These are phyloP conservation scores for Pleurotus giganteus DNA, from an alignment of 768 basidiomycete species.

Conservation along the genomic window DNA sequence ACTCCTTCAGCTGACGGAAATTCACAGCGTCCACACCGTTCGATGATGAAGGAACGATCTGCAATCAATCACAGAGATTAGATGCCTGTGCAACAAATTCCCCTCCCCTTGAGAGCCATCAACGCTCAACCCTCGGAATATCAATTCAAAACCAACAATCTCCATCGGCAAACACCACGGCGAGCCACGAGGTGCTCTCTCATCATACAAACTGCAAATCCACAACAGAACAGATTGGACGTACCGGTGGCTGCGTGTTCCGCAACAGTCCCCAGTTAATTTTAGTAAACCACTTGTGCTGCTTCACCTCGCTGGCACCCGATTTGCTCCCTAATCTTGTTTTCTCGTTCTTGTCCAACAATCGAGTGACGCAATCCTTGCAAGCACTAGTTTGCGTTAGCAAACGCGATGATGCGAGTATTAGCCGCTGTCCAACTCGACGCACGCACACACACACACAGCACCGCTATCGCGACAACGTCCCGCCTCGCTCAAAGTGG, in stretches of 20 bases:
- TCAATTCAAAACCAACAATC: not conserved
- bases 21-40: slow-evolving; percentile 84
- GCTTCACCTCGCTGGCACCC: slow-evolving; percentile 98
- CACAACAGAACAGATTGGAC: slow-evolving; percentile 26
- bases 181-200: slow-evolving; percentile 8
- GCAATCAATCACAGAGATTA: slow-evolving; percentile 24
- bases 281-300: slow-evolving; percentile 96
- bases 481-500: slow-evolving; percentile 18
- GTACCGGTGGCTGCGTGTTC: slow-evolving; percentile 89
- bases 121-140: not conserved
- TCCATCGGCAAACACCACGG: slow-evolving; percentile 6
- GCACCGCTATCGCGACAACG: slow-evolving; percentile 3
- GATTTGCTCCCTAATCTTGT: slow-evolving; percentile 86
- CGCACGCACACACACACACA: slow-evolving; percentile 12
- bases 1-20: slow-evolving; percentile 90
- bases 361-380: slow-evolving; percentile 82
- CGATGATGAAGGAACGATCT: slow-evolving; percentile 81
- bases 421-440: slow-evolving; percentile 24
- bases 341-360: slow-evolving; percentile 91
- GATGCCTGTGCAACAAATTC: slow-evolving; percentile 5
- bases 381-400: slow-evolving; percentile 57
- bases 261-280: slow-evolving; percentile 96
- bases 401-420: slow-evolving; percentile 12
- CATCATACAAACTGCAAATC: slow-evolving; percentile 10
- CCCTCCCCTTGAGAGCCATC: not conserved